phyloP scores from a whole-genome alignment of 495 filamentous ascomycete genomes.

The Pseudoneurospora amorphoporcata region DNA sequence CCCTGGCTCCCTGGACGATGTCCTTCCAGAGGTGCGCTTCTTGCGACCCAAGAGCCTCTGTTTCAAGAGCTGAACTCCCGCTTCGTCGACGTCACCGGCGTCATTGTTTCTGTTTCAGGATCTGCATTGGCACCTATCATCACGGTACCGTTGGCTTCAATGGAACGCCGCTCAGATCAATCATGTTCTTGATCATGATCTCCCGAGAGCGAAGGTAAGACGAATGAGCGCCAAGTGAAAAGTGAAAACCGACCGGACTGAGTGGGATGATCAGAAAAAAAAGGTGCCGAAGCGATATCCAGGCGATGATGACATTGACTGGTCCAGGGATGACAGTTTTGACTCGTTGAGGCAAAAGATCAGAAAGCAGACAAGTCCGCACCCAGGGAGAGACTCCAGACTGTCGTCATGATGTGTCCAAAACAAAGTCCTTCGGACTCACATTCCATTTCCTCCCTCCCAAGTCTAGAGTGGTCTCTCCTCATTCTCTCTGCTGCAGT shows the following conservation, averaged over 20 bases:
- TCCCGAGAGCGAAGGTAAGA: not conserved
- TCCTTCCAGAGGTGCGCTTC: not conserved
- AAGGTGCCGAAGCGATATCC: not conserved
- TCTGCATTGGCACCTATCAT: conserved; percentile 7
- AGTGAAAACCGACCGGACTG: not conserved
- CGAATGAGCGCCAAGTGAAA: not conserved
- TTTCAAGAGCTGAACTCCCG: not conserved
- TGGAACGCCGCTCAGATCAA: not conserved
- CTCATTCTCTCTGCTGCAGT: not conserved
- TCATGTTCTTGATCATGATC: conserved; percentile 3
- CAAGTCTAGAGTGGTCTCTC: not conserved
- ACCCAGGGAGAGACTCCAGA: not conserved
- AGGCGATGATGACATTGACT: not conserved
- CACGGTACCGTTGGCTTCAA: not conserved
- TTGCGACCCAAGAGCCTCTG: not conserved
- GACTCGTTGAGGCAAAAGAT: not conserved
- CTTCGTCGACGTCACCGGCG: not conserved
- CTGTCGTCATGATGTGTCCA: not conserved
- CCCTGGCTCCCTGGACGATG: not conserved
- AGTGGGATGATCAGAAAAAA: conserved; percentile 2
- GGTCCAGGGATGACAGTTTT: not conserved
- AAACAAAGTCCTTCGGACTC: not conserved
- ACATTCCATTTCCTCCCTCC: not conserved
- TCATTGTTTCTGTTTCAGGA: conserved; percentile 9
- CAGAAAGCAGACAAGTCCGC: not conserved